Base-by-base conservation (phyloP, 1,284 basidiomycete species). In the Fistulina hepatica region DNA sequence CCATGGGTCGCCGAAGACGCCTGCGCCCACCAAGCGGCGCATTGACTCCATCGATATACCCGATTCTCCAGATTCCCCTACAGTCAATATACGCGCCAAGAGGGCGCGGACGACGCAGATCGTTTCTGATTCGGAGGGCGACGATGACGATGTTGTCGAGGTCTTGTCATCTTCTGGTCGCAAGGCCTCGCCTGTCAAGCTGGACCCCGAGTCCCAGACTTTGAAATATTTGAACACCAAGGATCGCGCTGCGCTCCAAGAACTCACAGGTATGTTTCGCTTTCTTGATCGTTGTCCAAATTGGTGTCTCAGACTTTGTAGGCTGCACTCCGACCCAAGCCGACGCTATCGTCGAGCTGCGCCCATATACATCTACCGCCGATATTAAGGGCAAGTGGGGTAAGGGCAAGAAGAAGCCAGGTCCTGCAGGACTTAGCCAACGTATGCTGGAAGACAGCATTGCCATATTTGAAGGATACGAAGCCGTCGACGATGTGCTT, bases 371-470 rank as follows among this genome's bases (percentile, higher is more conserved):
- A 5, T 73, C 76, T 15, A 70, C 80, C n/a, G 79, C 83, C 24
- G 88, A 94, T 44, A 65, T 97, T 34, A 79, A 76, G 33, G 57
- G 58, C 40, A 92, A 86, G 56, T 71, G 95, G 9, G 74, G 75
- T 36, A 86, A 91, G 57, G 78, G 76, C 12, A 79, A 70, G 61
- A 90, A 89, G 60, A 92, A 91, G 52, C 72, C 76, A 3, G 76
- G 78, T 2, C 74, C 79, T 10, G 67, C 64, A 6, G 93, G 93
- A 13, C 82, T 98, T 47, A 92, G 89, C 42, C 73, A 83, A 41
- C 79, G 83, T 42, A 70, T 98, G 54, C 91, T 97, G 54, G 85
- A 93, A 50, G 88, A 94, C 47, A 93, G 88, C 55, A 76, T 77
- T 37, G 74, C 81, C 36, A 85, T 97, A 48, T 85, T 97, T 60